Evolutionary conservation across 768 basidiomycete species (phyloP).

Genomic region (Termitomyces sp.): DNA sequence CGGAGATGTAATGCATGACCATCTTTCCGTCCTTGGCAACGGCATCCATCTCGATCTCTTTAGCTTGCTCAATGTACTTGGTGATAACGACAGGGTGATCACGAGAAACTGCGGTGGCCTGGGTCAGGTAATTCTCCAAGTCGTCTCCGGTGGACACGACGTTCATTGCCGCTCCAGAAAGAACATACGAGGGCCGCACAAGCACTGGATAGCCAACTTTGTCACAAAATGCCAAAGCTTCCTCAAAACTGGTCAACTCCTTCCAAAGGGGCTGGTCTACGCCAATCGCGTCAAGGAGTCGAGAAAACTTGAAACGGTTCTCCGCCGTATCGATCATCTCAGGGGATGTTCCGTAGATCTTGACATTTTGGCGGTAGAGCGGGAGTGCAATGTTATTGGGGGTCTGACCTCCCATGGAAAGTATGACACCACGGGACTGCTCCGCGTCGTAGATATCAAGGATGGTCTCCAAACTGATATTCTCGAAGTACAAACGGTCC

Average conservation of each 20-base stretch:
- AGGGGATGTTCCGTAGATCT: slow-evolving; percentile 97
- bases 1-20: slow-evolving; percentile 99
- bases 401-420: slow-evolving; percentile 98
- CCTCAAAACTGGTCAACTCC: slow-evolving; percentile 87
- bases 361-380: slow-evolving; percentile 94
- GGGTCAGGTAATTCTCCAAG: slow-evolving; percentile 85
- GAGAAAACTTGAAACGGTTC: slow-evolving; percentile 99
- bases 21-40: slow-evolving; percentile 96
- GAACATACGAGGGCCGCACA: slow-evolving; percentile 94
- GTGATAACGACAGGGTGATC: slow-evolving; percentile 98
- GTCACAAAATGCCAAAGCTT: slow-evolving; percentile 85
- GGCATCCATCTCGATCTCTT: slow-evolving; percentile 99
- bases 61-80: slow-evolving; percentile 99
- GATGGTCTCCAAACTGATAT: slow-evolving; percentile 94
- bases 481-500: slow-evolving; percentile 97
- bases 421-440: slow-evolving; percentile 82
- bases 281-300: slow-evolving; percentile 94
- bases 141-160: slow-evolving; percentile 94
- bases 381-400: slow-evolving; percentile 98
- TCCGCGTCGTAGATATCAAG: slow-evolving; percentile 96
- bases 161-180: slow-evolving; percentile 99
- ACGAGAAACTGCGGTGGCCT: slow-evolving; percentile 93
- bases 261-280: slow-evolving; percentile 98
- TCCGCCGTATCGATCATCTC: slow-evolving; percentile 99
- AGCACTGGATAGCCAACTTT: slow-evolving; percentile 94